Percentiles rank a stretch among this genome's conserved stretches.
phyloP scores from a whole-genome alignment of 1,139 yeast genomes.

The Yamadazyma oceani region DNA sequence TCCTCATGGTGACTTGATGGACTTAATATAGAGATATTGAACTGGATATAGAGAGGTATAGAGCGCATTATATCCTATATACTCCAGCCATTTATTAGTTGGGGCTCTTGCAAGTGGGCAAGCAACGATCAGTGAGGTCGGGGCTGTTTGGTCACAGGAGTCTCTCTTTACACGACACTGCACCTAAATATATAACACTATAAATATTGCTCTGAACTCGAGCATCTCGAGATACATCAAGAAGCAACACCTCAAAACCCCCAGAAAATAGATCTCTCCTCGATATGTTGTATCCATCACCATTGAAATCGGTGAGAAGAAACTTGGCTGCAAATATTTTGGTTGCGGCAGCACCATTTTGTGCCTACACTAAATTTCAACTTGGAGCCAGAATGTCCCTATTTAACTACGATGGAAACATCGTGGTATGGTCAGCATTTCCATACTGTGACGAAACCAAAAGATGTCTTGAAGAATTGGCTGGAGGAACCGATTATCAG shows the following conservation, averaged over 20 bases:
- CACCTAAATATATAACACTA: too few species aligned
- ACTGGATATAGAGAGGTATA: too few species aligned
- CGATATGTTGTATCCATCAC: constrained; percentile 10
- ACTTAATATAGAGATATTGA: constrained; percentile 12
- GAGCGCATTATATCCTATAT: too few species aligned
- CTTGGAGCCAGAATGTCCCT: constrained; percentile 65
- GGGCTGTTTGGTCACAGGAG: too few species aligned
- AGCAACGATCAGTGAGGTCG: too few species aligned
- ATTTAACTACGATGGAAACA: constrained; percentile 32
- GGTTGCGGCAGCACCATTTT: constrained; percentile 50
- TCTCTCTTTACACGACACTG: too few species aligned
- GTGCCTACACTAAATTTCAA: constrained; percentile 35
- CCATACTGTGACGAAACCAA: constrained; percentile 52
- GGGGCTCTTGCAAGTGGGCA: too few species aligned
- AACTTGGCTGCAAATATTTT: constrained; percentile 45
- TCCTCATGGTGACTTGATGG: constrained; percentile 9
- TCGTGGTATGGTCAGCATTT: constrained; percentile 59
- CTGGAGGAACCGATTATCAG: constrained; percentile 23
- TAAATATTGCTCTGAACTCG: too few species aligned
- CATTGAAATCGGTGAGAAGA: constrained; percentile 38
- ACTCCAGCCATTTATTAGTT: too few species aligned
- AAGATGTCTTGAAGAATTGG: constrained; percentile 32
- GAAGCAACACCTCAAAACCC: too few species aligned
- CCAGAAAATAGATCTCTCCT: too few species aligned
- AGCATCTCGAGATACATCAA: too few species aligned